Evolutionary conservation across 2,329 filamentous ascomycete genomes (phyloP).

Genomic region (Dactylellina parvicollis): DNA sequence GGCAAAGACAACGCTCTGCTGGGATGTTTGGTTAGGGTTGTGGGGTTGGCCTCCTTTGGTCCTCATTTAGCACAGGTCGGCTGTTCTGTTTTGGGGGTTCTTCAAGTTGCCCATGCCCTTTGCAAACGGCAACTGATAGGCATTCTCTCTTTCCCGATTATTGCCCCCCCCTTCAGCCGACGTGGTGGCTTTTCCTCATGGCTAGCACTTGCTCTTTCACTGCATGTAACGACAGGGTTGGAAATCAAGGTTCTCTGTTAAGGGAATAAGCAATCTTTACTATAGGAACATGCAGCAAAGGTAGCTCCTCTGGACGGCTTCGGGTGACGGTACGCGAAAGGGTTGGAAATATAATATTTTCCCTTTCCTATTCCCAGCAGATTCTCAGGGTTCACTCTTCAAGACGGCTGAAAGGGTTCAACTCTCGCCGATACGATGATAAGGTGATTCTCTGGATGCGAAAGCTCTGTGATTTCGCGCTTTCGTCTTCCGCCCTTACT

Average conservation of each 20-base stretch:
- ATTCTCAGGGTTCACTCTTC: constrained; percentile 24
- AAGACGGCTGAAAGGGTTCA: constrained; percentile 10
- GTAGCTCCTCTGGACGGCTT: neutral
- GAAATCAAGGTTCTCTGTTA: constrained; percentile 23
- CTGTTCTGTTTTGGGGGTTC: neutral
- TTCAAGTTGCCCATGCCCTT: constrained; percentile 36
- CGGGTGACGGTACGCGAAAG: neutral
- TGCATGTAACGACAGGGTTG: constrained; percentile 40
- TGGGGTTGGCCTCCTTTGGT: constrained; percentile 6
- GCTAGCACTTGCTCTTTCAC: constrained; percentile 14
- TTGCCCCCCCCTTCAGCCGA: constrained; percentile 40
- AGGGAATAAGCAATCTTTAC: constrained; percentile 10
- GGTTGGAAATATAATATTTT: constrained; percentile 18
- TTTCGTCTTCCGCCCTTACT: neutral
- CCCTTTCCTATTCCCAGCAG: neutral
- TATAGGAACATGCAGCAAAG: neutral
- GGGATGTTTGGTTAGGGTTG: constrained; percentile 24
- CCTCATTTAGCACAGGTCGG: neutral
- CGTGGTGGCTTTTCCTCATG: constrained; percentile 25
- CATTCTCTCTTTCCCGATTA: constrained; percentile 55
- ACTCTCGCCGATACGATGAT: no score
- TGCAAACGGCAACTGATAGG: constrained; percentile 53
- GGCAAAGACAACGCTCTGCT: constrained; percentile 26
- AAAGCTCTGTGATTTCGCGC: neutral
- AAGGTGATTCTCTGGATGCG: no score